Evolutionary conservation across 176 grass and related monocot species (phyloP).

Genomic region (Lolium multiflorum): DNA sequence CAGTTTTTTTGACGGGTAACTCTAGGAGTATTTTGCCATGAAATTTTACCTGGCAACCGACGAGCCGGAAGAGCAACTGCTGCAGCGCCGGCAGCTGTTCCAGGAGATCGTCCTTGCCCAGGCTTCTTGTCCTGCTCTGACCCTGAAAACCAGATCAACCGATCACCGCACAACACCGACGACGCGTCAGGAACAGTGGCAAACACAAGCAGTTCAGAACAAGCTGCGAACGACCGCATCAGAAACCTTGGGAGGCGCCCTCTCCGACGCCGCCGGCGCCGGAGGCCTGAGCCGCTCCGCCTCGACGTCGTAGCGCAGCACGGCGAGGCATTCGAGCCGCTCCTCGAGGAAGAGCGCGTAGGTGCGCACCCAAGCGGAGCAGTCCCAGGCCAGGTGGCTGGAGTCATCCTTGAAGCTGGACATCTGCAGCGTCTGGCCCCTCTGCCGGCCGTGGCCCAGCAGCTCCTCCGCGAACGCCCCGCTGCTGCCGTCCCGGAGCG

Average conservation of each 20-base stretch:
- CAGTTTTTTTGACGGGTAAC: not conserved
- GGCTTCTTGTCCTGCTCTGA: constrained; percentile 71
- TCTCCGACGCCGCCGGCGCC: constrained; percentile 17
- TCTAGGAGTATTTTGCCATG: not conserved
- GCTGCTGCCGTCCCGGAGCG: constrained; percentile 73
- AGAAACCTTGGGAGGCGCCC: constrained; percentile 52
- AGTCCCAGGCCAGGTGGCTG: constrained; percentile 83
- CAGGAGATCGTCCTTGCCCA: constrained; percentile 71
- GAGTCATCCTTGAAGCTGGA: constrained; percentile 92
- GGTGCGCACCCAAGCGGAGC: constrained; percentile 88
- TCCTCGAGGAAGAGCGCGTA: constrained; percentile 97
- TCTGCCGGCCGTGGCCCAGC: constrained; percentile 59
- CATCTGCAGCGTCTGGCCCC: constrained; percentile 74
- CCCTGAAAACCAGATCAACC: constrained; percentile 41
- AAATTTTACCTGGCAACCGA: constrained; percentile 71
- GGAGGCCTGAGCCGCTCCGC: constrained; percentile 58
- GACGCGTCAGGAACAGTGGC: not conserved
- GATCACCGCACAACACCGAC: not conserved
- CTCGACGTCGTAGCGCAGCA: constrained; percentile 84
- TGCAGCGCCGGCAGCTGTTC: constrained; percentile 89
- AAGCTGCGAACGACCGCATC: not conserved
- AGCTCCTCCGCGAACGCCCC: constrained; percentile 83
- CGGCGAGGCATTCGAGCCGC: constrained; percentile 77
- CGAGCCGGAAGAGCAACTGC: constrained; percentile 85
- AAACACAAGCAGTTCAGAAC: not conserved